Conservation (phyloP, 2,329 filamentous ascomycete genomes). For the Orbilia javanica region DNA sequence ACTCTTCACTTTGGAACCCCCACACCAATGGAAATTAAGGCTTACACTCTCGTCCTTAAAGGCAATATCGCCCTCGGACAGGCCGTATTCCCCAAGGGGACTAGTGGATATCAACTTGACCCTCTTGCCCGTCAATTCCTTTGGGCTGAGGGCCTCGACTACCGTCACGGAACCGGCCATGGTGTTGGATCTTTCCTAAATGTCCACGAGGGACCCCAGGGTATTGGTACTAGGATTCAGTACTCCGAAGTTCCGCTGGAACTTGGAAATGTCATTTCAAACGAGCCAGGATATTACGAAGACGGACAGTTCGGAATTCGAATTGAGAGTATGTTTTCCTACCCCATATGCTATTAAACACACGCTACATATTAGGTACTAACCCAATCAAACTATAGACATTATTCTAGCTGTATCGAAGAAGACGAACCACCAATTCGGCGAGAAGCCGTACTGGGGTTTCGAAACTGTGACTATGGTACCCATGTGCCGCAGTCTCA, state of each 20-base stretch:
- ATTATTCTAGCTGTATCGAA: conserved; percentile 90
- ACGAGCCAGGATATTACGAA: conserved; percentile 97
- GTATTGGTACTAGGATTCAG: conserved; percentile 90
- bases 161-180: conserved; percentile 95
- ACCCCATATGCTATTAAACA: background rate
- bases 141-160: conserved; percentile 94
- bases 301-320: conserved; percentile 94
- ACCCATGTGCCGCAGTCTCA: conserved; percentile 89
- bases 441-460: conserved; percentile 91
- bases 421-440: conserved; percentile 87
- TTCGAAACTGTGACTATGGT: conserved; percentile 99
- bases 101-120: conserved; percentile 92
- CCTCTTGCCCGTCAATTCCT: conserved; percentile 88
- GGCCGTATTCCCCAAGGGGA: conserved; percentile 92
- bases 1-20: conserved; percentile 93
- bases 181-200: conserved; percentile 96
- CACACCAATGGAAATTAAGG: conserved; percentile 83
- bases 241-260: conserved; percentile 91
- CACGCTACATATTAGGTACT: background rate
- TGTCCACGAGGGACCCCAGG: conserved; percentile 96
- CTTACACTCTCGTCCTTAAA: conserved; percentile 94
- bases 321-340: conserved; percentile 77
- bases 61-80: conserved; percentile 90
- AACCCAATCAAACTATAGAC: conserved; percentile 67
- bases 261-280: conserved; percentile 93